These are phyloP conservation scores for Populus deltoides DNA, from an alignment of 345 rosid genomes.

Conservation along the genomic window DNA sequence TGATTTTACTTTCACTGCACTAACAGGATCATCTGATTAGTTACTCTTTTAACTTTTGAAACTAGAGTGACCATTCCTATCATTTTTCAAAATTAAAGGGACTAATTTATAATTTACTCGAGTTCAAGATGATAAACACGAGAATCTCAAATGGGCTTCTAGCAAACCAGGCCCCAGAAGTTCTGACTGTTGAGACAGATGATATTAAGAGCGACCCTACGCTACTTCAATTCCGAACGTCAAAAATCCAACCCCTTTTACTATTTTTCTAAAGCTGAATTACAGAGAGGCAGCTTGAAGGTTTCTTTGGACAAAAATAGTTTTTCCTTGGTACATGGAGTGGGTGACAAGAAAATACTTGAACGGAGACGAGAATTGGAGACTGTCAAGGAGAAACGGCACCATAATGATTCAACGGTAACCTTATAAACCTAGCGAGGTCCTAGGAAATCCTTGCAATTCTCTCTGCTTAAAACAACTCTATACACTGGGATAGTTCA, in stretches of 20 bases:
- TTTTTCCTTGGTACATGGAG: background rate
- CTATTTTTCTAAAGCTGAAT: background rate
- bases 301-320: background rate
- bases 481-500: too few relatives aligned
- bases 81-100: too few relatives aligned
- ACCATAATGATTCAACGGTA: background rate
- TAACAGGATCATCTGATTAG: too few relatives aligned
- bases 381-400: too few relatives aligned
- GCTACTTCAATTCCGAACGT: background rate
- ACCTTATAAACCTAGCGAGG: too few relatives aligned
- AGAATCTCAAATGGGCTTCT: background rate
- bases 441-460: too few relatives aligned
- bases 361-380: background rate
- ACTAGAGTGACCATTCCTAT: too few relatives aligned
- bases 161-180: background rate
- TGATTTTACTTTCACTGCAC: too few relatives aligned
- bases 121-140: background rate
- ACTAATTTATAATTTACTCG: too few relatives aligned
- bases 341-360: background rate
- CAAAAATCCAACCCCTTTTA: background rate
- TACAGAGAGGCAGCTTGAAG: background rate
- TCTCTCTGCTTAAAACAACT: too few relatives aligned
- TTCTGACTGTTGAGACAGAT: background rate
- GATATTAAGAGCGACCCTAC: too few relatives aligned
- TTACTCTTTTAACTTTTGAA: too few relatives aligned